phyloP scores from a whole-genome alignment of 371 early-diverging fungal species.

The Apophysomyces variabilis region DNA sequence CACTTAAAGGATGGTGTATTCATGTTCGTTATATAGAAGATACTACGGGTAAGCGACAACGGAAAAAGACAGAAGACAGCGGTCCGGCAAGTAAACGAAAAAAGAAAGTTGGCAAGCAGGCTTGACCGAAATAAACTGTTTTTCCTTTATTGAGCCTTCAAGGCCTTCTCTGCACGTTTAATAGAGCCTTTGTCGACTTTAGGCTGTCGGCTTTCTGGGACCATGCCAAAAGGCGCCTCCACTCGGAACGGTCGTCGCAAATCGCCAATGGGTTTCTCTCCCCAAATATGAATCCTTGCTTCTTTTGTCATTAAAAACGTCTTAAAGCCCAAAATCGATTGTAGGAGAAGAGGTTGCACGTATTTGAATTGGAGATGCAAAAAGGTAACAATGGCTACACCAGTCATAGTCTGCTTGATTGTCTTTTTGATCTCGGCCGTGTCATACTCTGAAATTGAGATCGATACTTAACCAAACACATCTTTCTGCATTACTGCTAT shows the following conservation, averaged over 20 bases:
- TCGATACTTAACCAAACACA: too few relatives aligned
- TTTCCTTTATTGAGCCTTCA: conserved; percentile 44
- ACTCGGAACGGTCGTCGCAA: conserved; percentile 82
- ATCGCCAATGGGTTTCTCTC: conserved; percentile 72
- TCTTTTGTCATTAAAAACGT: conserved; percentile 53
- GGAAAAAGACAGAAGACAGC: conserved; percentile 27
- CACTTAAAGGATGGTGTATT: not conserved
- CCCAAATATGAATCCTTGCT: conserved; percentile 75
- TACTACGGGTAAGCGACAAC: conserved; percentile 22
- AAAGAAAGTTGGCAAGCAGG: conserved; percentile 21
- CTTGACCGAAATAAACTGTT: not conserved
- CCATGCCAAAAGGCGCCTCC: conserved; percentile 63
- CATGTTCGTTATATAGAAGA: conserved; percentile 6
- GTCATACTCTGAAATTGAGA: conserved; percentile 68
- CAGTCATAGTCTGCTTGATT: conserved; percentile 68
- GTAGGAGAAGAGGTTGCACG: conserved; percentile 71
- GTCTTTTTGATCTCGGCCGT: conserved; percentile 70
- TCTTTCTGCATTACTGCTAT: too few relatives aligned
- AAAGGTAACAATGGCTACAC: conserved; percentile 68
- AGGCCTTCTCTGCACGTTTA: conserved; percentile 58
- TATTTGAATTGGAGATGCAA: conserved; percentile 87
- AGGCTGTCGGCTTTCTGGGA: conserved; percentile 34
- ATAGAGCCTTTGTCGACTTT: conserved; percentile 56
- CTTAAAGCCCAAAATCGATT: conserved; percentile 25
- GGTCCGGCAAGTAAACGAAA: conserved; percentile 15